Conservation (phyloP, 768 basidiomycete genomes). For the Goffeauzyma gilvescens region DNA sequence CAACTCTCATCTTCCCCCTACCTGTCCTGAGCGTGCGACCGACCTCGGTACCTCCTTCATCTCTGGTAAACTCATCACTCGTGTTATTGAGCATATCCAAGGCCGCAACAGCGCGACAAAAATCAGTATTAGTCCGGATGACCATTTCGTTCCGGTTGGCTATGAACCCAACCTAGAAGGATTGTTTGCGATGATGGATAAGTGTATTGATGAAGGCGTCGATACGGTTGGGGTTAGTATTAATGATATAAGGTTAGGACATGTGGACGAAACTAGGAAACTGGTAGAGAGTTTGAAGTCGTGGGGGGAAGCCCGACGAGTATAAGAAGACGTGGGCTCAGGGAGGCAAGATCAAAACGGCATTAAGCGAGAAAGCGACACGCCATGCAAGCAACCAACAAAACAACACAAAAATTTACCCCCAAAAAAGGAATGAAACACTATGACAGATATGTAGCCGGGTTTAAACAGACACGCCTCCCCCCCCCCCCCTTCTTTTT, state of each 20-base stretch:
- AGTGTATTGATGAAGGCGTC: slow-evolving; percentile 74
- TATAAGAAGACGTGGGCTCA: too few relatives aligned
- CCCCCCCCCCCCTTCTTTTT: too few relatives aligned
- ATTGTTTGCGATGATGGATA: slow-evolving; percentile 75
- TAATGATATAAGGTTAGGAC: slow-evolving; percentile 73
- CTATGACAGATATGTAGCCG: too few relatives aligned
- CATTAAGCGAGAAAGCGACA: too few relatives aligned
- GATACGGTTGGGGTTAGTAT: slow-evolving; percentile 78
- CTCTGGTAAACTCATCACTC: slow-evolving; percentile 56
- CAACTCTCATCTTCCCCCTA: slow-evolving; percentile 56
- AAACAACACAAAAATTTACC: too few relatives aligned
- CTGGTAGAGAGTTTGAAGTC: slow-evolving; percentile 40
- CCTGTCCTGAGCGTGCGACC: slow-evolving; percentile 36
- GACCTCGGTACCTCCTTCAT: slow-evolving; percentile 33
- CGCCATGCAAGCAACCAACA: too few relatives aligned
- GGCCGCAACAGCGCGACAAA: slow-evolving; percentile 32
- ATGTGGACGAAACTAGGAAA: slow-evolving; percentile 60
- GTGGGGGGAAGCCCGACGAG: slow-evolving; percentile 4
- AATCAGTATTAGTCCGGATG: slow-evolving; percentile 34
- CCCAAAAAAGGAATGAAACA: too few relatives aligned
- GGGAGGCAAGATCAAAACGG: too few relatives aligned
- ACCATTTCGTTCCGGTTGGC: slow-evolving; percentile 50
- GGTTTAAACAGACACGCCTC: too few relatives aligned
- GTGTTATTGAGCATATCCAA: slow-evolving; percentile 47
- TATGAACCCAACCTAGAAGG: slow-evolving; percentile 66